Evolutionary conservation across 768 basidiomycete species (phyloP), one percentile per base, ranked within the genome.

Genomic region (Boletus reticuloceps): DNA sequence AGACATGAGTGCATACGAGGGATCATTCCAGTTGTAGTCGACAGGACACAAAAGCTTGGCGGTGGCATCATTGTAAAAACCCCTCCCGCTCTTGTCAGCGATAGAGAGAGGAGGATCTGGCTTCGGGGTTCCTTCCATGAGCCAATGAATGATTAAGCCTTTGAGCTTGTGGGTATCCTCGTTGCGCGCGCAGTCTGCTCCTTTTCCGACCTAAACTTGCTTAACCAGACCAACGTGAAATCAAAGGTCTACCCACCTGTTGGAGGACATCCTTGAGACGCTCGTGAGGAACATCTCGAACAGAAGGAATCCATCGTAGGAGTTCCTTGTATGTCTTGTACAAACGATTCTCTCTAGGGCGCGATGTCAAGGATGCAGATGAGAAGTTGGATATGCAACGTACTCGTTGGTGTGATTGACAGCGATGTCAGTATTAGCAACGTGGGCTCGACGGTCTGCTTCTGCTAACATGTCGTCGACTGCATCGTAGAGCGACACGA

Each of bases 141-240:
- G 51, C 51, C 51, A 53, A 10, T 53, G 20, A 19, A 47, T 6
- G 1, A 47, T 14, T 29, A 47, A 16, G 7, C 13, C 20, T 27
- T 53, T 53, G 6, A 53, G 52, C 39, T 10, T 40, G 16, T 53
- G 52, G 38, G 38, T 53, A n/a, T 53, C 31, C 6, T 53, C 31
- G 17, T 13, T 40, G 52, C 8, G 20, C 2, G 16, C 37, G 9
- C 7, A 19, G 29, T 53, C 45, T 6, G 40, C 50, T 20, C 49
- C 49, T 25, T 17, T 25, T 11, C 9, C 20, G 3, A 38, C 1
- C 36, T 48, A n/a, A 22, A 29, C 16, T 36, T 8, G 12, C 37
- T 6, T 49, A 17, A 49, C 7, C 22, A 48, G 22, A 31, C 20
- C 20, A 25, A 1, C 0, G 17, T 37, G 11, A 25, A 25, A 36